Percentiles rank a stretch among this genome's conserved stretches.
phyloP scores from a whole-genome alignment of 768 basidiomycete species.

The Trametes gibbosa region DNA sequence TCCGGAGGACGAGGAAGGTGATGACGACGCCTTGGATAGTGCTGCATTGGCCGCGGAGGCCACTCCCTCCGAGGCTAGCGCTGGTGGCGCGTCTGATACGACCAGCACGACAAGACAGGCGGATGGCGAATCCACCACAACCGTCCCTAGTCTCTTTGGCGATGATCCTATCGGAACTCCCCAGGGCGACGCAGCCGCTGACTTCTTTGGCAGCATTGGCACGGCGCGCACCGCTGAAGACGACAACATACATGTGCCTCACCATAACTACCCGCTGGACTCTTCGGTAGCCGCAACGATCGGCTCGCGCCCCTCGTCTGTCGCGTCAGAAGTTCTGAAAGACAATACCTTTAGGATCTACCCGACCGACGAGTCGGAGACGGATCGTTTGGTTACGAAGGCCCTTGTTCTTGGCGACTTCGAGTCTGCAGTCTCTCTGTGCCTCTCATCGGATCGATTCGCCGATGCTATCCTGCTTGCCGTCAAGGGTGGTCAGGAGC shows the following conservation, averaged over 20 bases:
- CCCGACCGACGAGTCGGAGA: constrained; percentile 80
- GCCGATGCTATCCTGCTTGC: constrained; percentile 95
- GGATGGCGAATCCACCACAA: constrained; percentile 79
- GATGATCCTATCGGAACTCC: constrained; percentile 72
- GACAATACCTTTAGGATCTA: constrained; percentile 89
- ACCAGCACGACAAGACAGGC: constrained; percentile 53
- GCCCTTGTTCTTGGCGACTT: constrained; percentile 97
- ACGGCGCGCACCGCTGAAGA: constrained; percentile 44
- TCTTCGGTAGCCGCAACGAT: constrained; percentile 94
- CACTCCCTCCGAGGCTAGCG: constrained; percentile 74
- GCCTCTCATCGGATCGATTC: constrained; percentile 83
- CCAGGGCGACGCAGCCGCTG: constrained; percentile 62
- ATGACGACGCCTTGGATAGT: constrained; percentile 31
- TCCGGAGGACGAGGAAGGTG: constrained; percentile 40
- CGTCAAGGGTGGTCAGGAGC: constrained; percentile 84
- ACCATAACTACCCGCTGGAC: constrained; percentile 74
- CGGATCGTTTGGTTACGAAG: constrained; percentile 85
- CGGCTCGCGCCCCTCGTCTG: constrained; percentile 86
- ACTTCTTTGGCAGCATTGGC: constrained; percentile 87
- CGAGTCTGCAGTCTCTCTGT: constrained; percentile 84
- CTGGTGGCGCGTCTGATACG: constrained; percentile 52
- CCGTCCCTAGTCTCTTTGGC: constrained; percentile 84
- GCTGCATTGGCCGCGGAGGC: constrained; percentile 45
- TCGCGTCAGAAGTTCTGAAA: constrained; percentile 70
- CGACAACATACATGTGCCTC: constrained; percentile 61